These are phyloP conservation scores for Microbotryum lychnidis-dioicae DNA, from an alignment of 1,284 basidiomycete genomes.

Conservation along the genomic window DNA sequence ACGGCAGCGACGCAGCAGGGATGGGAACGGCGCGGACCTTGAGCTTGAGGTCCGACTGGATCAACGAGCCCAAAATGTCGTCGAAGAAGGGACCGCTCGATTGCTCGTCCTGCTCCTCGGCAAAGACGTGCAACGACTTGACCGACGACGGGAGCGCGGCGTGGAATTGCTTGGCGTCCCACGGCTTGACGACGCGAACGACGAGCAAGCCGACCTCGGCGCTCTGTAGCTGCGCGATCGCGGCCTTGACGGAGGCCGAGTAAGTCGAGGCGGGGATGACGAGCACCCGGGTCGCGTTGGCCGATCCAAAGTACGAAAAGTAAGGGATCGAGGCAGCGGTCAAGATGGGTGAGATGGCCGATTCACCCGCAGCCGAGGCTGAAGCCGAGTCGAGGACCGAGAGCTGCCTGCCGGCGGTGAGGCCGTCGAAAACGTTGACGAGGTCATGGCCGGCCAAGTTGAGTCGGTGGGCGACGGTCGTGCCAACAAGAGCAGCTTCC, in stretches of 20 bases:
- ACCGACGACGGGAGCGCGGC: slow-evolving; percentile 53
- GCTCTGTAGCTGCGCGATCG: slow-evolving; percentile 21
- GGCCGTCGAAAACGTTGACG: slow-evolving; percentile 70
- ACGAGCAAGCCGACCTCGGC: slow-evolving; percentile 48
- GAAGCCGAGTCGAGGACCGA: slow-evolving; percentile 2
- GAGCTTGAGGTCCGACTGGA: slow-evolving; percentile 45
- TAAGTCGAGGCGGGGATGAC: slow-evolving; percentile 33
- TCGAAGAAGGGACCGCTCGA: slow-evolving; percentile 59
- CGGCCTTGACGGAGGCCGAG: slow-evolving; percentile 29
- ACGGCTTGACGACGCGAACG: slow-evolving; percentile 67
- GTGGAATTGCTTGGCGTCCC: slow-evolving; percentile 57
- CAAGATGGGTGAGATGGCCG: slow-evolving; percentile 16
- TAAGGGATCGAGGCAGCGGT: slow-evolving; percentile 11
- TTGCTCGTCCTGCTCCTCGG: slow-evolving; percentile 50
- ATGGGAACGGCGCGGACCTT: slow-evolving; percentile 54
- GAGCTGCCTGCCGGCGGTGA: slow-evolving; percentile 56
- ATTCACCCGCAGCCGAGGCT: not conserved
- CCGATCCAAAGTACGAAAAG: slow-evolving; percentile 29
- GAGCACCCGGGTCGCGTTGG: slow-evolving; percentile 36
- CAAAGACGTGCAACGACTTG: slow-evolving; percentile 56
- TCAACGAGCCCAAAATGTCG: slow-evolving; percentile 60
- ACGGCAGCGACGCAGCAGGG: slow-evolving; percentile 51
- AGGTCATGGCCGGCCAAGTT: slow-evolving; percentile 50
- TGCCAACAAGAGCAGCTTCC: slow-evolving; percentile 60
- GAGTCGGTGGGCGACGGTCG: slow-evolving; percentile 55